Evolutionary conservation across 306 rosid genomes (phyloP), one percentile per base, ranked within the genome.

Genomic region (Lotus japonicus): DNA sequence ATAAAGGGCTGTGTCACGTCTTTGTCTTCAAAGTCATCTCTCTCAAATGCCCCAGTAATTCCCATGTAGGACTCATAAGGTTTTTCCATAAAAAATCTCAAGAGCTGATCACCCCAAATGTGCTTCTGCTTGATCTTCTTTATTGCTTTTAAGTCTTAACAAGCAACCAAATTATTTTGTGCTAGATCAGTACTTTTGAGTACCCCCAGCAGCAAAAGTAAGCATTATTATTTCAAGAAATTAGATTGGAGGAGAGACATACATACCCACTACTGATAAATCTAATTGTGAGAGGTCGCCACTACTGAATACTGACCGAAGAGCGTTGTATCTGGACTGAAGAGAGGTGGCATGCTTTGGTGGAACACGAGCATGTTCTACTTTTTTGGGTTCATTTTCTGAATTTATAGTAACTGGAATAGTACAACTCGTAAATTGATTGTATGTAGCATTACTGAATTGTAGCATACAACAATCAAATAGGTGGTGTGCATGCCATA

Each of bases 1-100:
- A 64, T 9, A 14, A 46, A 31, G 15, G 43, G 26, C 11, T 42
- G 12, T 0, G 8, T 35, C 19, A 0, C 11, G 16, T 21, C 21
- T 61, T 0, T 19, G 19, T 18, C 39, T 21, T 12, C 19, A 2
- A 1, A 7, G 3, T 16, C 70, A 7, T 0, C 9, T 10, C 0
- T 15, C 46, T 10, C 5, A 33, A 65, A 49, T 50, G 28, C 35
- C 2, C 71, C 71, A 3, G 19, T 50, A 11, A 10, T 3, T 16
- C 48, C 71, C 71, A 49, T 33, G 46, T 66, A 66, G 0, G 61
- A 66, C 8, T 66, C 61, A 18, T 36, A 36, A 7, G 61, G 61
- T 2, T 6, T 36, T 36, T 7, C 0, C 72, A 67, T 51, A 9
- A 67, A 67, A 17, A 9, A 6, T 0, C 15, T 38, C 52, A 67